A percentile compares a stretch with the other conserved stretches of the same genome.
phyloP scores from a whole-genome alignment of 2,329 filamentous ascomycete species.

The Mycosphaerella arachidis region DNA sequence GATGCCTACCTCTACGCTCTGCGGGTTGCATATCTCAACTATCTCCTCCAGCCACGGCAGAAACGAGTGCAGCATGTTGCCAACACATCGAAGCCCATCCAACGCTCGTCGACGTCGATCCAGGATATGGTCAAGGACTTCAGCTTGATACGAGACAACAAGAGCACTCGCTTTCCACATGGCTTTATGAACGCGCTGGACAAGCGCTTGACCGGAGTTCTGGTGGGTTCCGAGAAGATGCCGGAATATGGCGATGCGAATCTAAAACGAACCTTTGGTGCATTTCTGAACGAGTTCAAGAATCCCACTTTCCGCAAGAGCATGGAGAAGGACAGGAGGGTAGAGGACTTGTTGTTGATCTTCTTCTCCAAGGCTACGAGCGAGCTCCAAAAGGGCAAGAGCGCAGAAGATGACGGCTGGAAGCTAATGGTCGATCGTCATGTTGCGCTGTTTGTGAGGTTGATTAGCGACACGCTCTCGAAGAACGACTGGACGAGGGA shows the following conservation, averaged over 20 bases:
- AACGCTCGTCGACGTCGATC: slow-evolving; percentile 68
- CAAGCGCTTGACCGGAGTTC: slow-evolving; percentile 74
- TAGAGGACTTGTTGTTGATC: slow-evolving; percentile 89
- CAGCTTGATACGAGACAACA: slow-evolving; percentile 60
- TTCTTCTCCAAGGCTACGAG: slow-evolving; percentile 95
- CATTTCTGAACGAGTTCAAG: slow-evolving; percentile 89
- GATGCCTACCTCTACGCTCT: slow-evolving; percentile 91
- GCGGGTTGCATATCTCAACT: slow-evolving; percentile 83
- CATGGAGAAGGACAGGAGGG: slow-evolving; percentile 88
- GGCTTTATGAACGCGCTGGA: slow-evolving; percentile 66
- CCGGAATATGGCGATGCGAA: slow-evolving; percentile 87
- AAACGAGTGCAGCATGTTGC: slow-evolving; percentile 83
- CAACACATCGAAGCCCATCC: slow-evolving; percentile 54
- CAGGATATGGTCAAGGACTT: slow-evolving; percentile 89
- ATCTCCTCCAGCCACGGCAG: slow-evolving; percentile 84
- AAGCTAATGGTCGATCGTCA: slow-evolving; percentile 90
- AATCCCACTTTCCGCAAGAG: slow-evolving; percentile 81
- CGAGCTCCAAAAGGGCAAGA: slow-evolving; percentile 74
- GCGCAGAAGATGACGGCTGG: slow-evolving; percentile 78
- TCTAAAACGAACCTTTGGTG: slow-evolving; percentile 89
- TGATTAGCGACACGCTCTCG: slow-evolving; percentile 74
- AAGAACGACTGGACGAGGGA: slow-evolving; percentile 82
- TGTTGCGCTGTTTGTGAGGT: slow-evolving; percentile 85
- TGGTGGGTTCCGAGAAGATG: slow-evolving; percentile 75
- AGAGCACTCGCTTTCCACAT: slow-evolving; percentile 67